phyloP scores from a whole-genome alignment of 2,329 filamentous ascomycete species.

The Escovopsis sp. region DNA sequence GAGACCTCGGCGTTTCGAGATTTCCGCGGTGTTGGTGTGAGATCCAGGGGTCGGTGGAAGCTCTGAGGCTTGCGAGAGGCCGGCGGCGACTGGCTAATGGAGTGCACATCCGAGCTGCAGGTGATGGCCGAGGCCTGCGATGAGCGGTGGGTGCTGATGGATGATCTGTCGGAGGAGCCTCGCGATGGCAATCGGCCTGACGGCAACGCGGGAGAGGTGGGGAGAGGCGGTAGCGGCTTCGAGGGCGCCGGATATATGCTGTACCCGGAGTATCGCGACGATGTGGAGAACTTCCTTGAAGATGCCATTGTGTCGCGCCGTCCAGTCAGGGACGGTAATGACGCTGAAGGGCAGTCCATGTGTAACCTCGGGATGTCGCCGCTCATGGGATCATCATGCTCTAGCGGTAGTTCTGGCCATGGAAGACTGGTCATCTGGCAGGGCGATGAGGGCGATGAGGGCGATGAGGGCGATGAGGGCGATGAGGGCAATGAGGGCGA shows the following conservation, averaged over 20 bases:
- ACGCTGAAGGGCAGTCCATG: too few relatives aligned
- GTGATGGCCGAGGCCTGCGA: slow-evolving; percentile 6
- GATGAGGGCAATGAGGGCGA: not conserved
- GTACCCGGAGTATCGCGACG: slow-evolving; percentile 6
- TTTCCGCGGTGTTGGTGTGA: not conserved
- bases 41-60: slow-evolving; percentile 2
- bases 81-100: slow-evolving; percentile 5
- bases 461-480: slow-evolving; percentile 2
- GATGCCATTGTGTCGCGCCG: slow-evolving; percentile 3
- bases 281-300: slow-evolving; percentile 5
- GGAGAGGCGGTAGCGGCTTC: slow-evolving; percentile 9
- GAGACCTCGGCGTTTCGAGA: slow-evolving; percentile 6
- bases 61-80: slow-evolving; percentile 1
- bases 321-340: not conserved
- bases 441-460: not conserved
- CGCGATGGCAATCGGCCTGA: slow-evolving; percentile 4
- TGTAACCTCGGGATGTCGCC: not conserved
- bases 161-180: slow-evolving; percentile 6
- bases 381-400: slow-evolving; percentile 2
- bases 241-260: slow-evolving; percentile 9
- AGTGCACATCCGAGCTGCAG: slow-evolving; percentile 3
- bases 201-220: slow-evolving; percentile 2
- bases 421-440: too few relatives aligned
- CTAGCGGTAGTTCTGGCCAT: too few relatives aligned
- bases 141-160: slow-evolving; percentile 6